Conservation (phyloP, 1,284 basidiomycete genomes). For the Moesziomyces parantarcticus region DNA sequence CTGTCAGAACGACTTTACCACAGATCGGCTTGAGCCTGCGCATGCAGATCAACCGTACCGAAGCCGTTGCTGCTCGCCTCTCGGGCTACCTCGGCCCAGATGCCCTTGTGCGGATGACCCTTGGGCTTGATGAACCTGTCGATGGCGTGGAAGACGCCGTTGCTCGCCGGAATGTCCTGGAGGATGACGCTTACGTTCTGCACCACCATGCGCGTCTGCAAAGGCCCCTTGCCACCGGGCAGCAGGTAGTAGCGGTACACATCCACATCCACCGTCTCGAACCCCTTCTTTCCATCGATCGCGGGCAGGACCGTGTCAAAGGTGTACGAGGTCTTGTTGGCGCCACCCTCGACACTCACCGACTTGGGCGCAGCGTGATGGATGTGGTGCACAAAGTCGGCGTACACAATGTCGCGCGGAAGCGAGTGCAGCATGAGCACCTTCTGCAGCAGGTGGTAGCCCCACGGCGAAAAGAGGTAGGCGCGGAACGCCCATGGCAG, state of each 20-base stretch:
- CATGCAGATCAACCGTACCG: conserved; percentile 36
- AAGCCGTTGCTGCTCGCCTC: conserved; percentile 39
- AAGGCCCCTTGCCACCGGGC: conserved; percentile 65
- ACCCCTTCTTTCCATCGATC: conserved; percentile 32
- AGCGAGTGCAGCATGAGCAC: conserved; percentile 77
- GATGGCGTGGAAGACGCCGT: conserved; percentile 76
- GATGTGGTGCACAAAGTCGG: conserved; percentile 71
- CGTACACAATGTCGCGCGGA: conserved; percentile 73
- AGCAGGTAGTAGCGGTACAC: conserved; percentile 55
- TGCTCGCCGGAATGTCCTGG: conserved; percentile 74
- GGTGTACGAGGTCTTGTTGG: conserved; percentile 53
- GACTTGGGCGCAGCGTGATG: conserved; percentile 10
- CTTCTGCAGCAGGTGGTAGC: conserved; percentile 73
- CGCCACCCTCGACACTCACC: conserved; percentile 9
- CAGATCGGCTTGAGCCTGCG: conserved; percentile 20
- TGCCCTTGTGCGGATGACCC: conserved; percentile 38
- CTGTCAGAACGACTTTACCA: conserved; percentile 10
- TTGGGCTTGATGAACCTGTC: conserved; percentile 63
- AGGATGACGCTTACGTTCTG: conserved; percentile 72
- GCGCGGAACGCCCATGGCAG: conserved; percentile 74
- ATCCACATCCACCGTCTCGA: conserved; percentile 51
- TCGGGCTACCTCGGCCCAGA: conserved; percentile 44
- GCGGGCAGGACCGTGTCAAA: conserved; percentile 51
- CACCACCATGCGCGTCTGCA: conserved; percentile 72
- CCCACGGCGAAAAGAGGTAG: conserved; percentile 79